Evolutionary conservation across 352 stramenopile species (phyloP).

Genomic region (Pythium volutum): DNA sequence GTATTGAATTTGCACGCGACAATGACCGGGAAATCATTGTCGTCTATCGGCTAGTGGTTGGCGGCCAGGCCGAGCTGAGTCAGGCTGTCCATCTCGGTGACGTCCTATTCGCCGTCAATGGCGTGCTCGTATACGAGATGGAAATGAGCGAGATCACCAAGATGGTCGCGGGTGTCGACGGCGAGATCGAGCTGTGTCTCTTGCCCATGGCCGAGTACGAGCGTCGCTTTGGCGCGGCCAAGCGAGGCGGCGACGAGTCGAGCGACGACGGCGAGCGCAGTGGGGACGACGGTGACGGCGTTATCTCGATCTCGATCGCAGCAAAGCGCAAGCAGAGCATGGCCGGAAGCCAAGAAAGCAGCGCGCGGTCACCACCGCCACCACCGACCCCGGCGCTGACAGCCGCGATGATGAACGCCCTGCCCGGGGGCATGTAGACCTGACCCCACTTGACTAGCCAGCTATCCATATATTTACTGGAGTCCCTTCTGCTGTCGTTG

Average conservation of each 20-base stretch:
- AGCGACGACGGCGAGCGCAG: conserved; percentile 12
- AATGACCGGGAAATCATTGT: conserved; percentile 46
- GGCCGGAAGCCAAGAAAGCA: background rate
- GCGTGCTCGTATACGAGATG: conserved; percentile 79
- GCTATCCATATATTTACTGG: too few relatives aligned
- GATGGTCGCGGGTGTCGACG: conserved; percentile 62
- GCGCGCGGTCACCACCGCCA: background rate
- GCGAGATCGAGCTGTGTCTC: conserved; percentile 78
- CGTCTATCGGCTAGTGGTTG: conserved; percentile 48
- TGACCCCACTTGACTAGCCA: too few relatives aligned
- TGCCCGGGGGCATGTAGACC: too few relatives aligned
- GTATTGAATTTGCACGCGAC: conserved; percentile 74
- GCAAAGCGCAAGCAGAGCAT: conserved; percentile 3
- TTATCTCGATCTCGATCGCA: too few relatives aligned
- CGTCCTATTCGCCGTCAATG: conserved; percentile 80
- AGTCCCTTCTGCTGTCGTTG: background rate
- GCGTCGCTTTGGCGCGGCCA: conserved; percentile 47
- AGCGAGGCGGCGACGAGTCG: conserved; percentile 16
- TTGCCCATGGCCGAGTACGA: conserved; percentile 75
- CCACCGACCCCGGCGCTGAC: background rate
- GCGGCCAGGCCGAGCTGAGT: conserved; percentile 66
- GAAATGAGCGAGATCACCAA: conserved; percentile 71
- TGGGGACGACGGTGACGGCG: background rate
- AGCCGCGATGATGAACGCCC: background rate
- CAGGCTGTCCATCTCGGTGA: conserved; percentile 55